A percentile compares a stretch with the other conserved stretches of the same genome.
Evolutionary conservation across 768 basidiomycete genomes (phyloP).

Genomic region (Suillus placidus): DNA sequence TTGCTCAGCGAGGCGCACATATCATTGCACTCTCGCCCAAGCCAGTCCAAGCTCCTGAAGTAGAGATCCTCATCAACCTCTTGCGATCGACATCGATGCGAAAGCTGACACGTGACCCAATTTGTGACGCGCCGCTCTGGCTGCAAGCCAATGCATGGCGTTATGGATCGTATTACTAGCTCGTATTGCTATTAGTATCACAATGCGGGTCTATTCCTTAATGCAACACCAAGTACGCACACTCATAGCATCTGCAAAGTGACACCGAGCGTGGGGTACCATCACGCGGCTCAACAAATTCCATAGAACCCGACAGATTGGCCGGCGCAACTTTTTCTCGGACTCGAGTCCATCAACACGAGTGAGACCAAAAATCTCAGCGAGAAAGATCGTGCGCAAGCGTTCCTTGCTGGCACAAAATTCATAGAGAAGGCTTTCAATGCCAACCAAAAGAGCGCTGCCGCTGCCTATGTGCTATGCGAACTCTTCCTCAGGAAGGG

Average conservation of each 20-base stretch:
- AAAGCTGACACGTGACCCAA: no score
- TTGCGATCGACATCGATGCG: conserved; percentile 51
- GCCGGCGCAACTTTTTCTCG: conserved; percentile 81
- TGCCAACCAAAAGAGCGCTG: conserved; percentile 67
- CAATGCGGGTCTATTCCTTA: no score
- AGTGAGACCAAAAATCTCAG: conserved; percentile 71
- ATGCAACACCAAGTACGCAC: no score
- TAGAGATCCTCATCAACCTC: conserved; percentile 64
- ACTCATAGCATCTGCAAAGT: conserved; percentile 30
- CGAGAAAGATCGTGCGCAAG: conserved; percentile 62
- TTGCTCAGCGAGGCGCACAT: conserved; percentile 79
- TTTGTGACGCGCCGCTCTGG: no score
- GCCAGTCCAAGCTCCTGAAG: conserved; percentile 49
- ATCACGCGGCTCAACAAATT: conserved; percentile 1
- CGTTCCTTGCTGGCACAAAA: conserved; percentile 68
- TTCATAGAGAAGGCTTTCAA: conserved; percentile 81
- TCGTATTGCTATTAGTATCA: no score
- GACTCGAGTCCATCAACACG: conserved; percentile 83
- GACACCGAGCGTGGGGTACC: not conserved
- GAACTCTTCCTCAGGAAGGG: conserved; percentile 78
- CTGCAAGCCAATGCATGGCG: no score
- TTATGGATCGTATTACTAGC: no score
- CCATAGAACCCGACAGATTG: conserved; percentile 75
- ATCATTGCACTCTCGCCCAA: conserved; percentile 72
- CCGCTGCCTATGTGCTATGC: conserved; percentile 82